Conservation (phyloP, 495 filamentous ascomycete species). For the Penicillium argentinense region DNA sequence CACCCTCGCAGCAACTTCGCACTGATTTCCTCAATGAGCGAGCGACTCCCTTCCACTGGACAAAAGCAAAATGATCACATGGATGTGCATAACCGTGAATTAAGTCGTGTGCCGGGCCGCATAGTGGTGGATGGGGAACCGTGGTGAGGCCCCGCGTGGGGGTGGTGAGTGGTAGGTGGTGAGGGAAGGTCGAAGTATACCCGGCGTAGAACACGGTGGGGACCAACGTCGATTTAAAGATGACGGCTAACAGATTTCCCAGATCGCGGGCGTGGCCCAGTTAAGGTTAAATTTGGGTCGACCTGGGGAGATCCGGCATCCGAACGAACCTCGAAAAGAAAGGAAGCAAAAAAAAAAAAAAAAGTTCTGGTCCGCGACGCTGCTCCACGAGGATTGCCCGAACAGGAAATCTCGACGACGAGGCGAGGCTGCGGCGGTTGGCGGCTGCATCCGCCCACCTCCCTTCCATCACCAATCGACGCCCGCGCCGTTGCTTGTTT, state of each 20-base stretch:
- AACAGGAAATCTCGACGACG: not conserved
- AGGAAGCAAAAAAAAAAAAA: not conserved
- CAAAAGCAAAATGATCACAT: no score
- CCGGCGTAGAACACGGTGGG: not conserved
- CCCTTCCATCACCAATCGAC: not conserved
- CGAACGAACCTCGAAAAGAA: not conserved
- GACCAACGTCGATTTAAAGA: not conserved
- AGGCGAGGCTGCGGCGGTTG: not conserved
- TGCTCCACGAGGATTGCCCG: not conserved
- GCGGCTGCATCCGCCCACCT: no score
- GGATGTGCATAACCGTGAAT: no score
- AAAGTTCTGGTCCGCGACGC: not conserved
- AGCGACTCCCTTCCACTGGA: no score
- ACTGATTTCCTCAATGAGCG: no score
- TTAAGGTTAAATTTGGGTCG: constrained; percentile 5
- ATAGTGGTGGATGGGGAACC: no score
- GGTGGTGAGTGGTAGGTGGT: no score
- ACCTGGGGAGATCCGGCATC: not conserved
- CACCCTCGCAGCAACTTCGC: no score
- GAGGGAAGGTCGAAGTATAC: not conserved
- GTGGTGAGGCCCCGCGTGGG: no score
- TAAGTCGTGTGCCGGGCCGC: no score
- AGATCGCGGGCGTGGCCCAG: not conserved
- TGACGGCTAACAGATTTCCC: constrained; percentile 1
- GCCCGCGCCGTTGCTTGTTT: no score